Conservation (phyloP, 257 asterid genomes). For the Avicennia marina region DNA sequence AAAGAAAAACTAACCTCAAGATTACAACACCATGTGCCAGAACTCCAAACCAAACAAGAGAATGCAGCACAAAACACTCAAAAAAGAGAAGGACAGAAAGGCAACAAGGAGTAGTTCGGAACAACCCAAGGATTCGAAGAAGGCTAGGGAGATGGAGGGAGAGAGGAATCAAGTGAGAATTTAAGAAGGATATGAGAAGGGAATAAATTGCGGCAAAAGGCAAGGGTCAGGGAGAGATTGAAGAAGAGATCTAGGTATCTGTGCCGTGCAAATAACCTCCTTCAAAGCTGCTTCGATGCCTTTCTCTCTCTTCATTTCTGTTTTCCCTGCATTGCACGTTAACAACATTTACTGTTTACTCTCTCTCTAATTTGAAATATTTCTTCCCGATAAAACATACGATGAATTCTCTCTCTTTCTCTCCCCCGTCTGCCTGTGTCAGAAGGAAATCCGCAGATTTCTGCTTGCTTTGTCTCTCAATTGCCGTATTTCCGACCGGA, state of each 20-base stretch:
- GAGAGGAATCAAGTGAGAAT: conserved; percentile 26
- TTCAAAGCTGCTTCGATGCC: conserved; percentile 45
- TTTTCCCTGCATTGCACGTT: conserved; percentile 84
- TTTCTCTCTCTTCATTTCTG: conserved; percentile 36
- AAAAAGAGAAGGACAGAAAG: conserved; percentile 16
- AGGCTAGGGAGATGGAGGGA: conserved; percentile 19
- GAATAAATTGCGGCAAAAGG: conserved; percentile 88
- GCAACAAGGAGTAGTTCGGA: conserved; percentile 2
- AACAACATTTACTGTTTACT: conserved; percentile 39
- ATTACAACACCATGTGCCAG: conserved; percentile 16
- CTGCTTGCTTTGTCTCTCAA: too few species aligned
- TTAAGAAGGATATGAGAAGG: conserved; percentile 34
- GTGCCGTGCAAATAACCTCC: conserved; percentile 93
- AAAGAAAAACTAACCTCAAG: conserved; percentile 30
- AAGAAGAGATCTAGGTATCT: conserved; percentile 88
- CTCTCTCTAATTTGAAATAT: conserved; percentile 16
- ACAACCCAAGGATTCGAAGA: conserved; percentile 4
- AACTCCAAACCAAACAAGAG: conserved; percentile 15
- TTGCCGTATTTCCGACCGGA: conserved; percentile 29
- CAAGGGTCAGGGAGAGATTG: conserved; percentile 53
- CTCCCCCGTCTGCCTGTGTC: conserved; percentile 26
- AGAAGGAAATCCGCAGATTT: conserved; percentile 14
- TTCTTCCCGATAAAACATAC: conserved; percentile 19
- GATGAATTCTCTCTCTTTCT: conserved; percentile 21
- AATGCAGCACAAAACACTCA: conserved; percentile 16